Evolutionary conservation across 208 protist species (phyloP), one percentile per base, ranked within the genome.

Genomic region (Sergeia podlipaevii): DNA sequence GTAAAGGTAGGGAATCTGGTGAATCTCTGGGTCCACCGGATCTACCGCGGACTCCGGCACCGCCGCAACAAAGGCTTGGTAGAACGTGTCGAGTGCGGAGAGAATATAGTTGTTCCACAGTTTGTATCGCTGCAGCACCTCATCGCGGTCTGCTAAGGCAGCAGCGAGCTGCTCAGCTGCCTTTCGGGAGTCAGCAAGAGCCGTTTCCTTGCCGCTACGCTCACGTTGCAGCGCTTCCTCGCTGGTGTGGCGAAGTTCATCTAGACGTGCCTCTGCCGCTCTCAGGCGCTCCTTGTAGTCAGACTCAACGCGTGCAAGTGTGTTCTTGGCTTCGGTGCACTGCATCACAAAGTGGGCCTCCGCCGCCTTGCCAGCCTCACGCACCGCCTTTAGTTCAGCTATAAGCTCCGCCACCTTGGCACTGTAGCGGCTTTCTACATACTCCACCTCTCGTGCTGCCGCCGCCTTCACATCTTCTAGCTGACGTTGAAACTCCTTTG

Each of bases 101-200:
- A 91, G 53, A 17, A 91, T 47, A 53, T 80, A 88, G 23, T 62
- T 48, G 63, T 95, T 89, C 87, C 87, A 95, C 47, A 79, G 54
- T 42, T 81, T 85, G 51, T 70, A 84, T 13, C 80, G 84, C 60
- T 82, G 58, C 7, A 80, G 30, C 4, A 89, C 20, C 18, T 88
- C 82, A 34, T 81, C 70, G 36, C 57, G 59, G 44, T 90, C 80
- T 0, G 76, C 70, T 15, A 82, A 36, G 21, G 73, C 30, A 1
- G 60, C 50, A 8, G 75, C 75, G 3, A 87, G 44, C 50, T 77
- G 66, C 62, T 89, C 87, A 18, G 61, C 76, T 0, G 70, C 62
- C 39, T 46, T 56, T 17, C 63, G 72, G 15, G 71, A 39, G 43
- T 94, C 80, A 0, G 66, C 70, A 32, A 86, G 37, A 0, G 77